phyloP scores from a whole-genome alignment of 495 filamentous ascomycete species.

The Daldinia decipiens region DNA sequence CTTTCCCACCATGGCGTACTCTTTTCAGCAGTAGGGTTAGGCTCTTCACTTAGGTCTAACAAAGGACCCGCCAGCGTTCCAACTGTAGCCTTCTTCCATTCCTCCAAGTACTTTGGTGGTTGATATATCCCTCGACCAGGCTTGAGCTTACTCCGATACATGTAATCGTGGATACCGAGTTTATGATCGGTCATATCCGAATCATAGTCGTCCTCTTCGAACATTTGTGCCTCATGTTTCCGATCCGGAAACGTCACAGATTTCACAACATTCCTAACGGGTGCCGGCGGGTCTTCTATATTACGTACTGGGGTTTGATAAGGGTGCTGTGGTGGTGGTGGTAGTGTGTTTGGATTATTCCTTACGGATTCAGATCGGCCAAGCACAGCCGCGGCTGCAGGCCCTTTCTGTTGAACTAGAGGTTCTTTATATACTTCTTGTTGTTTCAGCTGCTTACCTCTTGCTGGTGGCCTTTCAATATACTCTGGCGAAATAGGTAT shows the following conservation, averaged over 20 bases:
- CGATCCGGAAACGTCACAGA: conserved; percentile 47
- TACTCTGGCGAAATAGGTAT: conserved; percentile 27
- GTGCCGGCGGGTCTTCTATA: conserved; percentile 19
- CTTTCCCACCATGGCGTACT: conserved; percentile 65
- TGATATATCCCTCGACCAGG: conserved; percentile 58
- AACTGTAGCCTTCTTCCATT: conserved; percentile 67
- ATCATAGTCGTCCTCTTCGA: conserved; percentile 33
- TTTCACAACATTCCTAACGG: conserved; percentile 35
- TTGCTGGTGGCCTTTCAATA: conserved; percentile 37
- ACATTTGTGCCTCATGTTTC: conserved; percentile 30
- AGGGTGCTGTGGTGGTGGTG: conserved; percentile 25
- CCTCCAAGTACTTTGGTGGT: conserved; percentile 61
- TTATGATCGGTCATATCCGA: conserved; percentile 43
- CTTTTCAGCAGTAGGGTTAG: conserved; percentile 51
- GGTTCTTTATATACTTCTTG: conserved; percentile 39
- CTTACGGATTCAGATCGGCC: conserved; percentile 9
- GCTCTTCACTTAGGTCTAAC: conserved; percentile 57
- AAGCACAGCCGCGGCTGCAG: conserved; percentile 25
- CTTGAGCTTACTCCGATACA: conserved; percentile 53
- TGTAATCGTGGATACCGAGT: conserved; percentile 58
- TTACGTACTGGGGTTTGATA: conserved; percentile 31
- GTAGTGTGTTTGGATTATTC: conserved; percentile 29
- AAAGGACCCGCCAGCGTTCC: conserved; percentile 61
- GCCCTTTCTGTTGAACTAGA: conserved; percentile 31
- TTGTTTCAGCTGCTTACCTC: conserved; percentile 40